These are phyloP conservation scores for Penicillium corylophilum DNA, from an alignment of 2,329 filamentous ascomycete species.

Conservation along the genomic window DNA sequence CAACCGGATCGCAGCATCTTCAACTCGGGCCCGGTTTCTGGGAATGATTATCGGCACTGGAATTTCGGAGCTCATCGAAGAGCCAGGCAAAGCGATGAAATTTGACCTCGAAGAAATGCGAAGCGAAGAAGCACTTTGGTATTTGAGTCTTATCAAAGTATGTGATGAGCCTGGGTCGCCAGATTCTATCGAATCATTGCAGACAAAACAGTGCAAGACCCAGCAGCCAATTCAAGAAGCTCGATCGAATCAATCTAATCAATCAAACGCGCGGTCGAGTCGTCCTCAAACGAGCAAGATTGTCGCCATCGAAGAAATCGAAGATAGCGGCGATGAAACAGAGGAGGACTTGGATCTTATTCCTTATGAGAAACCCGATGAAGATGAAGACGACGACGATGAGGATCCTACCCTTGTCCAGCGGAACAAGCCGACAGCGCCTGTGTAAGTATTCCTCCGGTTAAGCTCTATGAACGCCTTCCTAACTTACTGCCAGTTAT, in stretches of 20 bases:
- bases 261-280: slow-evolving; percentile 4
- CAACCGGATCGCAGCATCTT: slow-evolving; percentile 77
- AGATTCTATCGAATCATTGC: slow-evolving; percentile 46
- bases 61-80: slow-evolving; percentile 63
- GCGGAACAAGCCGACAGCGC: slow-evolving; percentile 76
- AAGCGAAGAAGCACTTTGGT: slow-evolving; percentile 71
- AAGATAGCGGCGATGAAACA: slow-evolving; percentile 49
- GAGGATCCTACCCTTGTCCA: slow-evolving; percentile 87
- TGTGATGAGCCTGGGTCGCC: slow-evolving; percentile 64
- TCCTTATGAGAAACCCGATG: slow-evolving; percentile 81
- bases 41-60: slow-evolving; percentile 85
- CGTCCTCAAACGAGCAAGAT: slow-evolving; percentile 41
- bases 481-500: slow-evolving; percentile 52
- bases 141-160: slow-evolving; percentile 64
- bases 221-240: slow-evolving; percentile 17
- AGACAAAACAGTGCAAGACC: slow-evolving; percentile 13
- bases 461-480: neutral
- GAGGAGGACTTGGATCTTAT: slow-evolving; percentile 67
- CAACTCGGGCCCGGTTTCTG: slow-evolving; percentile 72
- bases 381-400: slow-evolving; percentile 86
- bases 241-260: slow-evolving; percentile 6
- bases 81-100: slow-evolving; percentile 68
- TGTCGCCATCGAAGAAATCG: slow-evolving; percentile 63
- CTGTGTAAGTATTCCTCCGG: slow-evolving; percentile 57
- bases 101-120: slow-evolving; percentile 82